Base-by-base conservation (phyloP, 176 grass and related monocot genomes). In the Hordeum marinum region DNA sequence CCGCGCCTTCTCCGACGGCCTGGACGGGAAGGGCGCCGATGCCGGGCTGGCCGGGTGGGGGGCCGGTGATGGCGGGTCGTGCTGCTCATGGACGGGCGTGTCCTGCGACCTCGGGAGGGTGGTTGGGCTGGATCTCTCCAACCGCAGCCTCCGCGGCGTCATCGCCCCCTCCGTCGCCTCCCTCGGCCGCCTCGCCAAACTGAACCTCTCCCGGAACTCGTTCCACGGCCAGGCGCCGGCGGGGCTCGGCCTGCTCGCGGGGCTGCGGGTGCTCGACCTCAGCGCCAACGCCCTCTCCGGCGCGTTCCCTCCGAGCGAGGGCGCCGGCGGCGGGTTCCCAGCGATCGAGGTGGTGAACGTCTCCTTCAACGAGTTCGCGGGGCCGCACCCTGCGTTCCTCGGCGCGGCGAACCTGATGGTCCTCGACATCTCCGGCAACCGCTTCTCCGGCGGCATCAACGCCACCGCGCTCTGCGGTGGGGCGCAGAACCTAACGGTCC, bases 71-170 rank as follows among this genome's bases (percentile, higher is more conserved):
- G 83, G 78, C 37, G 81, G 83, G 80, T 76, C 78, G 39, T 98
- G 93, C 87, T 98, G 96, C 36, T 77, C 85, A 2, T 98, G 96
- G 96, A 26, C 76, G 12, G 96, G 96, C 62, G 88, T 98, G 1
- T 14, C 69, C 59, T 98, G 96, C 65, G 82, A 75, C 42, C 55
- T 76, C 43, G 50, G 83, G 61, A 87, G 84, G 80, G 96, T 98
- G 20, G 80, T 89, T 8, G 88, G 13, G 50, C 62, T 98, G 81
- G 88, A 95, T 90, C 93, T 98, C 63, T 80, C 69, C 69, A 87
- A 90, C 69, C 87, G 39, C 83, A 92, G 70, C 52, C 87, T 98
- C 60, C 82, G 76, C 3, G 95, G 95, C 62, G 76, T 12, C 63
- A 50, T 98, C 66, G 69, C 75, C 63, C 18, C 80, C 59, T 90